phyloP scores from a whole-genome alignment of 768 basidiomycete genomes.

The Russula sp. region DNA sequence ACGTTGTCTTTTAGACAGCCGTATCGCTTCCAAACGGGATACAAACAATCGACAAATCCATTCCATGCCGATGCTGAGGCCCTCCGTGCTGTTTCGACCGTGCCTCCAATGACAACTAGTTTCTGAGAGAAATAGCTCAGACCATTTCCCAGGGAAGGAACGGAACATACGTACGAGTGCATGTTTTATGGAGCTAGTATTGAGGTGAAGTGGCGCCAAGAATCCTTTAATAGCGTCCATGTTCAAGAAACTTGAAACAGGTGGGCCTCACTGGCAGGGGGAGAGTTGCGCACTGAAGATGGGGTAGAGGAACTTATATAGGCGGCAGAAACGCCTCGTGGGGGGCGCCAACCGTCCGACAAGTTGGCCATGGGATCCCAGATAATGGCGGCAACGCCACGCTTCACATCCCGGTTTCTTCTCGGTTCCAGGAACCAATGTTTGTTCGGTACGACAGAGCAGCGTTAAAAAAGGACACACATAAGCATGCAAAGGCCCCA shows the following conservation, averaged over 20 bases:
- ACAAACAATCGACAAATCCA: constrained; percentile 81
- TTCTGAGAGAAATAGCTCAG: constrained; percentile 48
- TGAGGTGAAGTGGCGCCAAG: constrained; percentile 63
- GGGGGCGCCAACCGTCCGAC: neutral
- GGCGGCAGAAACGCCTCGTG: constrained; percentile 28
- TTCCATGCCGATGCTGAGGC: constrained; percentile 86
- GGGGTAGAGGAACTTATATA: constrained; percentile 20
- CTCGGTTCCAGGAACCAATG: neutral
- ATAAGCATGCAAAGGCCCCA: no score
- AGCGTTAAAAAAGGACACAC: neutral
- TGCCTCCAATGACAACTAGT: constrained; percentile 87
- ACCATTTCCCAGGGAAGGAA: neutral
- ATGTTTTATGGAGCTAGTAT: constrained; percentile 68
- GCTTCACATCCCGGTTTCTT: neutral
- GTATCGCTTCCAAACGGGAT: neutral
- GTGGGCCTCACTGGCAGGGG: constrained; percentile 22
- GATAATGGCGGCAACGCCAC: neutral
- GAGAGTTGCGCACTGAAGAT: neutral
- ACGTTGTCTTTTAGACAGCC: constrained; percentile 24
- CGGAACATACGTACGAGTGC: constrained; percentile 55
- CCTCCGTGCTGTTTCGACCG: constrained; percentile 79
- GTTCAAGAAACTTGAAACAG: constrained; percentile 13
- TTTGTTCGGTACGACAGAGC: neutral
- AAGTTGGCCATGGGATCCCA: neutral
- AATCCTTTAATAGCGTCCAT: constrained; percentile 75